Evolutionary conservation across 371 early-diverging fungal genomes (phyloP), one percentile per base, ranked within the genome.

Genomic region (Fennellomyces sp.): DNA sequence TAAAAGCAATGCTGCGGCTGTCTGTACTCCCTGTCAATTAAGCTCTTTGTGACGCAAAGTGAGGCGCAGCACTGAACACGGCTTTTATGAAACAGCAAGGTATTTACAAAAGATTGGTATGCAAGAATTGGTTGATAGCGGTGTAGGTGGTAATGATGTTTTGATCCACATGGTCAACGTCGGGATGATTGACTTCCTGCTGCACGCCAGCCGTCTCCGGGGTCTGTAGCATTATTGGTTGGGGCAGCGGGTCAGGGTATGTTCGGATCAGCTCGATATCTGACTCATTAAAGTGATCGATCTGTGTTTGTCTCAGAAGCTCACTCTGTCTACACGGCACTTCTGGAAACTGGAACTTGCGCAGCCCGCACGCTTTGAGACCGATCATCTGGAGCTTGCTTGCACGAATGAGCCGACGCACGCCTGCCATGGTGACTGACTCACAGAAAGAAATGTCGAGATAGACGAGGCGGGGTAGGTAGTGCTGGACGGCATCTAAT

Each of bases 371-470:
- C 19, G 66, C 54, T 38, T 76, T 72, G 0, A 80, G 38, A 2
- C 80, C 80, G 39, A 80, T 61, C 58, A 76, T 53, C n/a, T 51
- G 52, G n/a, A 80, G 56, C n/a, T 50, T 31, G 29, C 67, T 64
- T 6, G 54, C 36, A 3, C 35, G 47, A 5, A 80, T 57, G 2
- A 76, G 42, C 13, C 58, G 61, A 5, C 80, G 69, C 2, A 80
- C 66, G 10, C 71, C 73, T 15, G 11, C 26, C 5, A 58, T 13
- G 2, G 76, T 67, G 29, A 80, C 29, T 3, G 50, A 33, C 13
- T 50, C 48, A 28, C 77, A 75, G 52, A 65, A 76, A 0, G 77
- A 74, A n/a, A 80, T 41, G 28, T 80, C 75, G 11, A 80, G 66
- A 19, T 60, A 53, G 26, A 56, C 64, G 21, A 80, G 47, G 2